These are phyloP conservation scores for Epichloe coenophiala DNA, from an alignment of 2,329 filamentous ascomycete species.

Conservation along the genomic window DNA sequence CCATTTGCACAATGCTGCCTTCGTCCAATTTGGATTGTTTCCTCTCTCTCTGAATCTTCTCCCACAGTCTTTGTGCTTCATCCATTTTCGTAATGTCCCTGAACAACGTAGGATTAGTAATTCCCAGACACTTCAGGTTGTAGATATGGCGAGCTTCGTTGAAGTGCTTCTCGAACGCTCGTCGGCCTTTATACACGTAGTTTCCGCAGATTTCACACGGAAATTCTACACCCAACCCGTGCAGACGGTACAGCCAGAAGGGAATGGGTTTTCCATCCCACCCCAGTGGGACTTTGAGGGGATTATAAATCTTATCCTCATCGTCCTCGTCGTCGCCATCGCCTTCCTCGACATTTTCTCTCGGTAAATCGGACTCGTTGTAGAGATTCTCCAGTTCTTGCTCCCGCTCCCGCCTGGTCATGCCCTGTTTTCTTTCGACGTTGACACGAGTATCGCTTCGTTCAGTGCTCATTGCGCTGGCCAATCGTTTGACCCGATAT, in stretches of 20 bases:
- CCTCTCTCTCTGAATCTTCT: constrained; percentile 79
- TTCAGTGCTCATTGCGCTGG: constrained; percentile 72
- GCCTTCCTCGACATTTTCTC: constrained; percentile 32
- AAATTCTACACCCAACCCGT: constrained; percentile 89
- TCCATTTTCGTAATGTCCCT: constrained; percentile 87
- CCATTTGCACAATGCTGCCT: constrained; percentile 92
- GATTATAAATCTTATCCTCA: constrained; percentile 90
- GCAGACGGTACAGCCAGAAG: constrained; percentile 96
- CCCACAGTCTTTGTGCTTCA: constrained; percentile 79
- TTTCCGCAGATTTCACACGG: constrained; percentile 95
- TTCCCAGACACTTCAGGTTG: constrained; percentile 84
- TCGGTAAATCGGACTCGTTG: constrained; percentile 22
- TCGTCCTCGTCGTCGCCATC: constrained; percentile 62
- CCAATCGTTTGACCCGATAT: constrained; percentile 65
- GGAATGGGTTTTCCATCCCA: constrained; percentile 99
- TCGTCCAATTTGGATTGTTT: constrained; percentile 63
- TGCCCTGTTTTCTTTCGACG: constrained; percentile 89
- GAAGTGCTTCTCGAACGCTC: constrained; percentile 97
- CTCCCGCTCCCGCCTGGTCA: constrained; percentile 92
- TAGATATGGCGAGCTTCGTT: constrained; percentile 88
- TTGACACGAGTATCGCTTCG: constrained; percentile 84
- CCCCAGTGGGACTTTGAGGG: constrained; percentile 83
- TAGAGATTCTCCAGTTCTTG: constrained; percentile 86
- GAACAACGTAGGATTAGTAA: constrained; percentile 83
- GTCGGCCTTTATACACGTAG: constrained; percentile 94